Percentiles rank a stretch among this genome's conserved stretches.
Evolutionary conservation across 2,329 filamentous ascomycete species (phyloP).

Genomic region (Stromatinia cepivora): DNA sequence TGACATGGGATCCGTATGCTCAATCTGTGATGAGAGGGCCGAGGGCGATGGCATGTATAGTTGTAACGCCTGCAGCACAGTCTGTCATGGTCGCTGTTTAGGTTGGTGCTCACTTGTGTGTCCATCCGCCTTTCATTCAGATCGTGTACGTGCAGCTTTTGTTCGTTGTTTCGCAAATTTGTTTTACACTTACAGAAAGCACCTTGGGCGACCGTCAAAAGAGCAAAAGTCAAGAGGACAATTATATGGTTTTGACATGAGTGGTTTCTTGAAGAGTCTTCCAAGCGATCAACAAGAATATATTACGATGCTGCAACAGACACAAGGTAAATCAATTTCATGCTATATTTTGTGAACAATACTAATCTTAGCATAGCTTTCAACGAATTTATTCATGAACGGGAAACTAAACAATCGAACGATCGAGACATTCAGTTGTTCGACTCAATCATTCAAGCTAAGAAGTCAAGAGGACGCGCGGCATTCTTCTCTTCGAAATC

Average conservation of each 20-base stretch:
- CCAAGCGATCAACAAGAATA: slow-evolving; percentile 68
- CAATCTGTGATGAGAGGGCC: slow-evolving; percentile 74
- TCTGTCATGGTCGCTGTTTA: slow-evolving; percentile 60
- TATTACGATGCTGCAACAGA: slow-evolving; percentile 62
- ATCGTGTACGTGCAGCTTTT: slow-evolving; percentile 63
- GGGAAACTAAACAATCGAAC: slow-evolving; percentile 63
- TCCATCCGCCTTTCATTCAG: slow-evolving; percentile 60
- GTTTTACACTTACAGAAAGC: slow-evolving; percentile 65
- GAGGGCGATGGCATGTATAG: slow-evolving; percentile 68
- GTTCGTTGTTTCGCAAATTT: slow-evolving; percentile 65
- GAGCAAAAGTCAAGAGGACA: slow-evolving; percentile 62
- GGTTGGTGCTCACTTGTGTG: slow-evolving; percentile 65
- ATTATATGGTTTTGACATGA: slow-evolving; percentile 64
- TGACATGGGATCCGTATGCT: slow-evolving; percentile 64
- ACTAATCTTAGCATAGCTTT: slow-evolving; percentile 57
- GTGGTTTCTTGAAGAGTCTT: slow-evolving; percentile 63
- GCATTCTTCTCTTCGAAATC: slow-evolving; percentile 49
- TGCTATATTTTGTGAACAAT: slow-evolving; percentile 35
- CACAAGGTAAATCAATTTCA: slow-evolving; percentile 54
- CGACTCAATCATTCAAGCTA: slow-evolving; percentile 80
- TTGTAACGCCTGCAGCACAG: slow-evolving; percentile 63
- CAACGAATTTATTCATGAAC: slow-evolving; percentile 82
- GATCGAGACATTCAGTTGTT: slow-evolving; percentile 73
- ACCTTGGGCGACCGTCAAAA: slow-evolving; percentile 58
- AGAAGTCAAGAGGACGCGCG: slow-evolving; percentile 63